Conservation (phyloP, 108 stramenopile species). For the Nannochloropsis gaditana region DNA sequence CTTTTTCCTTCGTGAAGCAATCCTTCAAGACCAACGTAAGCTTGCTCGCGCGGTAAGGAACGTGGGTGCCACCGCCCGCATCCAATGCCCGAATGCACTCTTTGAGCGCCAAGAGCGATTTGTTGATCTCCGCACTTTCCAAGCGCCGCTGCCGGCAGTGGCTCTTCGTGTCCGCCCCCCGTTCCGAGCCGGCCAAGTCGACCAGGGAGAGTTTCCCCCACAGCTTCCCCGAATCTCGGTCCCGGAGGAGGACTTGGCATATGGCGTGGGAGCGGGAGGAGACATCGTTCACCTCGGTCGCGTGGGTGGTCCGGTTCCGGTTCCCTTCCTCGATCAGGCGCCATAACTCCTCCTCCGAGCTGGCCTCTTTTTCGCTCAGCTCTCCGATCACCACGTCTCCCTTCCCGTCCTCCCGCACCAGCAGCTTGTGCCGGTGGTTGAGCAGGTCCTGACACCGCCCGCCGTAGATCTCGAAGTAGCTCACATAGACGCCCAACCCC, state of each 20-base stretch:
- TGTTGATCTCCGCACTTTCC: slow-evolving; percentile 97
- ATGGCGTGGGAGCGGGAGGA: slow-evolving; percentile 92
- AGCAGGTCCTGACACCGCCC: slow-evolving; percentile 91
- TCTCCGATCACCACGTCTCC: slow-evolving; percentile 87
- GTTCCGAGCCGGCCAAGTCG: slow-evolving; percentile 92
- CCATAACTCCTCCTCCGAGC: slow-evolving; percentile 68
- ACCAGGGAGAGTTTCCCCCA: slow-evolving; percentile 83
- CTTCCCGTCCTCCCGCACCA: slow-evolving; percentile 88
- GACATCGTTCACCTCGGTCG: slow-evolving; percentile 82
- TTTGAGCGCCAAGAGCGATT: slow-evolving; percentile 84
- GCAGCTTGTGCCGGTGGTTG: slow-evolving; percentile 76
- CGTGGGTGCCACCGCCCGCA: slow-evolving; percentile 69
- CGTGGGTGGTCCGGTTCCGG: slow-evolving; percentile 83
- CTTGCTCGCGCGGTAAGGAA: slow-evolving; percentile 97
- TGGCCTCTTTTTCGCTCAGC: slow-evolving; percentile 65
- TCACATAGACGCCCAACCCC: slow-evolving; percentile 60
- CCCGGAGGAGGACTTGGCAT: slow-evolving; percentile 74
- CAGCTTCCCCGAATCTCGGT: slow-evolving; percentile 56
- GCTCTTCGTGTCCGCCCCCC: slow-evolving; percentile 87
- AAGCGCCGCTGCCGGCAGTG: slow-evolving; percentile 86
- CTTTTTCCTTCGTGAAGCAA: slow-evolving; percentile 73
- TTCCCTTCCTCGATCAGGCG: slow-evolving; percentile 75
- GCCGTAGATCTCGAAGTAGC: slow-evolving; percentile 96
- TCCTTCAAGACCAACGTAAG: slow-evolving; percentile 94
- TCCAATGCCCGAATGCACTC: slow-evolving; percentile 96